Base-by-base conservation (phyloP, 768 basidiomycete genomes). In the Lepiota brunneoincarnata region DNA sequence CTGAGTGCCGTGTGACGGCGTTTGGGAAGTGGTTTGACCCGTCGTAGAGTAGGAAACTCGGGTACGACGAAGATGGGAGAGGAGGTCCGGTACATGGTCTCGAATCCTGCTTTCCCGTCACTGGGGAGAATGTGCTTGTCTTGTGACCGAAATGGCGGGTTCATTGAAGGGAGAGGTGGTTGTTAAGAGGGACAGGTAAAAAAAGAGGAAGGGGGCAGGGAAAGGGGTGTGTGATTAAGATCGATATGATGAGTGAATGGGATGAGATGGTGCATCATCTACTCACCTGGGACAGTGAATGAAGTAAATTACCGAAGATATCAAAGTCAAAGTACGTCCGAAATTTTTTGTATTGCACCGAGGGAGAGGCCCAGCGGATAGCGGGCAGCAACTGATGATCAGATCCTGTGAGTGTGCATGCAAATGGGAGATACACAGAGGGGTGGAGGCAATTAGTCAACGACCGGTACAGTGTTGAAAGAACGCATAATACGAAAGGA, bases 1-100 rank as follows among this genome's bases (percentile, higher is more conserved):
- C 48, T n/a, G 47, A 42, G 49, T 9, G 60, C 53, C 21, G 80
- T 84, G 56, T 85, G 81, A 57, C 84, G 78, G 59, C 89, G 81
- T 72, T 89, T 90, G 23, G 90, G 89, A 38, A 90, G 76, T 37
- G 90, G 89, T 65, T 89, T 91, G 62, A 90, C 78, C 58, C 83
- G 75, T 60, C 89, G 77, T 49, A 83, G 71, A 36, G 79, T 67
- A 39, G 81, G 80, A 65, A 84, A 80, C 63, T 86, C 84, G 59
- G 84, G 78, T 53, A 77, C 72, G 70, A 87, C 86, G 72, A 85
- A 84, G 59, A 81, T 72, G 49, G 84, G 80, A 50, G 84, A 67
- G 23, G 61, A 49, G 63, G 72, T 73, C 60, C 76, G 74, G 67
- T 82, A 78, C 83, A 84, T 84, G 48, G 62, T 63, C 63, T 55